Evolutionary conservation across 1,284 basidiomycete species (phyloP).

Genomic region (Nidula niveotomentosa): DNA sequence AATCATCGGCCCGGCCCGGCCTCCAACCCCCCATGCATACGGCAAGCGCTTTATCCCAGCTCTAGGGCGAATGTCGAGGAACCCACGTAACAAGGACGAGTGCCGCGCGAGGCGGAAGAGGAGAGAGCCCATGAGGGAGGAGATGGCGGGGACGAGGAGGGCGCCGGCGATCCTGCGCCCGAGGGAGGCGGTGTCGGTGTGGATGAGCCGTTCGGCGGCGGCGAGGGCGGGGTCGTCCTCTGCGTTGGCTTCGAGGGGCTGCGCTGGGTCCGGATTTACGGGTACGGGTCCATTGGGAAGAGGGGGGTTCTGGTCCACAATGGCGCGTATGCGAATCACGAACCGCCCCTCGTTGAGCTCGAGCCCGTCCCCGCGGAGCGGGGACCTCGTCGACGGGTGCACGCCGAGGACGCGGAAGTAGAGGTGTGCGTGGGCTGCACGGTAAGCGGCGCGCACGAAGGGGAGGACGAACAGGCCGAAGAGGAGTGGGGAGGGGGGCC

Average conservation of each 20-base stretch:
- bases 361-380: slow-evolving; percentile 12
- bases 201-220: slow-evolving; percentile 56
- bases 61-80: slow-evolving; percentile 47
- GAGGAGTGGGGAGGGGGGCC: slow-evolving; percentile 63
- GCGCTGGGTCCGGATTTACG: slow-evolving; percentile 4
- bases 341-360: slow-evolving; percentile 44
- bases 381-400: slow-evolving; percentile 19
- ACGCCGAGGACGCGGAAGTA: slow-evolving; percentile 47
- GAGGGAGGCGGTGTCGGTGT: slow-evolving; percentile 54
- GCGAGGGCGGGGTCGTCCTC: slow-evolving; percentile 25
- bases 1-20: no score
- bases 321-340: slow-evolving; percentile 43
- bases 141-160: slow-evolving; percentile 61
- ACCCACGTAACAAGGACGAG: slow-evolving; percentile 43
- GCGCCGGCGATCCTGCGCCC: slow-evolving; percentile 67
- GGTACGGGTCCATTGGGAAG: no score
- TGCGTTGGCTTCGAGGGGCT: slow-evolving; percentile 6
- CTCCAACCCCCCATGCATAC: slow-evolving; percentile 9
- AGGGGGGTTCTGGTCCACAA: slow-evolving; percentile 18
- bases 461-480: slow-evolving; percentile 56
- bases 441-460: slow-evolving; percentile 46
- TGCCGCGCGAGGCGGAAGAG: slow-evolving; percentile 53
- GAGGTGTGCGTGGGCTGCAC: slow-evolving; percentile 36
- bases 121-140: slow-evolving; percentile 60
- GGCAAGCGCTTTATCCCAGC: slow-evolving; percentile 9